These are phyloP conservation scores for Arctostaphylos glauca DNA, from an alignment of 148 eudicot genomes.

Conservation along the genomic window DNA sequence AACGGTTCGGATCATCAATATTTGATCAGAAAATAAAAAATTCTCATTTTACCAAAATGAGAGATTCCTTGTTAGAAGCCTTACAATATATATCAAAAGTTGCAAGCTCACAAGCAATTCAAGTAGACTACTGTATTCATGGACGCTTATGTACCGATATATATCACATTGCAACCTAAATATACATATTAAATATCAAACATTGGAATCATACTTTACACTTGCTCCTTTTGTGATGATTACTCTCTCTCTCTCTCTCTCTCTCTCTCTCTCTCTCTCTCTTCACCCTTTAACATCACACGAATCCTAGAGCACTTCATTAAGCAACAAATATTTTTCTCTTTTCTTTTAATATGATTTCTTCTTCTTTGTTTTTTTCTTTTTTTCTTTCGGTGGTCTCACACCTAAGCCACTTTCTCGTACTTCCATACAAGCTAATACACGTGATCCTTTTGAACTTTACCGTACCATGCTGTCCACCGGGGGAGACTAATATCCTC, in stretches of 20 bases:
- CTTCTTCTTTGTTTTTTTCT: background rate
- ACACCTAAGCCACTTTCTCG: background rate
- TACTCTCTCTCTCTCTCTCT: background rate
- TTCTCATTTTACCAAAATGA: too few relatives aligned
- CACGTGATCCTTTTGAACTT: background rate
- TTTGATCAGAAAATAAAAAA: too few relatives aligned
- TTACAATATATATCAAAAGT: too few relatives aligned
- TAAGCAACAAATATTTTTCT: background rate
- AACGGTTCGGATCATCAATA: too few relatives aligned
- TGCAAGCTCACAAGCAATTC: background rate
- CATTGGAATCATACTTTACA: too few relatives aligned
- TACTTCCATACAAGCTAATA: constrained; percentile 1
- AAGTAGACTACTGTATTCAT: background rate
- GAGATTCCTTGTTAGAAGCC: too few relatives aligned
- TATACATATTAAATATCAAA: too few relatives aligned
- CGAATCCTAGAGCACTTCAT: background rate
- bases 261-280: background rate
- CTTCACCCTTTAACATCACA: too few relatives aligned
- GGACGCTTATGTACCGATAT: too few relatives aligned
- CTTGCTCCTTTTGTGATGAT: too few relatives aligned
- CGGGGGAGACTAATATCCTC: background rate
- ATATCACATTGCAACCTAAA: too few relatives aligned
- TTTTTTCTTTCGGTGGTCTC: constrained; percentile 6
- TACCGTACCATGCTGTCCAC: background rate
- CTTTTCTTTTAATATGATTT: background rate